Base-by-base conservation (phyloP, 2,329 filamentous ascomycete species). In the Epichloe sibirici region DNA sequence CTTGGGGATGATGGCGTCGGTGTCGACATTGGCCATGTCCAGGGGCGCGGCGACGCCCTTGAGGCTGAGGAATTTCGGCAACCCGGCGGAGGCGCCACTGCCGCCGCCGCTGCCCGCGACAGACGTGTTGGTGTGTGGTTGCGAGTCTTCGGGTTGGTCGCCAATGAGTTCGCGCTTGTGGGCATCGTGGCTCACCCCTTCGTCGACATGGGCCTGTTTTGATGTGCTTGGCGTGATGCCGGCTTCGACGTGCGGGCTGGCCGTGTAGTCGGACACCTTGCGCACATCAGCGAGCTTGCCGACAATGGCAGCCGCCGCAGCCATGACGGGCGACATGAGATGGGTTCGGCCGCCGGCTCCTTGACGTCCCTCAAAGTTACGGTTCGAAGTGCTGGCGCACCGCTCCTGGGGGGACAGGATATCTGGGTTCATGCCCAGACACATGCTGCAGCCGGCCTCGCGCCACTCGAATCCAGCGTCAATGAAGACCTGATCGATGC, bases 1-100 rank as follows among this genome's bases (percentile, higher is more conserved):
- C 73, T 98, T 98, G 58, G 93, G 93, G 61, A 98, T 98, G 70
- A 97, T 96, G 65, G 91, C 91, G 64, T 98, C 93, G n/a, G 93
- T 98, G 73, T 98, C 93, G 61, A 96, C 83, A 68, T 98, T 98
- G 59, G 86, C 78, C 62, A 86, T 82, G 57, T 95, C 87, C 69
- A 98, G 74, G 2, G 89, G 88, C 11, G 90, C 93, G 1, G 90
- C 89, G 58, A 91, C 85, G 53, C 91, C 93, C 71, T 86, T 91
- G 60, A 94, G 80, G 46, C 82, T 79, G 25, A 81, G 82, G 72
- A 97, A 97, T 65, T 88, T 88, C 58, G 88, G 83, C 57, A 96
- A 83, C 48, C 90, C 90, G 28, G 76, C 74, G 13, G 76, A 70
- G 15, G 57, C 58, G 17, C 69, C 70, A 13, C 73, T 63, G 37